Evolutionary conservation across 257 asterid species (phyloP).

Genomic region (Solanum medicagineum): DNA sequence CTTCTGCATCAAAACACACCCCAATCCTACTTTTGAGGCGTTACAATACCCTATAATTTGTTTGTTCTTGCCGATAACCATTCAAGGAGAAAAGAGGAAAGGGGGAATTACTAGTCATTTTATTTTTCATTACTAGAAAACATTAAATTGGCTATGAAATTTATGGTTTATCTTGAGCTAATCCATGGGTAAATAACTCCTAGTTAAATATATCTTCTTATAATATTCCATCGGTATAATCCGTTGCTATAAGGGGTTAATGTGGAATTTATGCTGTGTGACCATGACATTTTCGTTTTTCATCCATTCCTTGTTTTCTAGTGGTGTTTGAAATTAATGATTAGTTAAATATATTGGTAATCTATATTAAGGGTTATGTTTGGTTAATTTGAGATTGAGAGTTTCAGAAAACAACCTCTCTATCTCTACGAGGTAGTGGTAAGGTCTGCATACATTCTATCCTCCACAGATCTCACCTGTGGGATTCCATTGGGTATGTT

Average conservation of each 20-base stretch:
- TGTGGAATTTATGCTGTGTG: background rate
- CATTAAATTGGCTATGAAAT: background rate
- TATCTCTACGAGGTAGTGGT: too few species aligned
- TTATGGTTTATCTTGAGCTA: background rate
- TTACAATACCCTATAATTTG: background rate
- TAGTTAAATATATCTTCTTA: background rate
- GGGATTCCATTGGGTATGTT: too few species aligned
- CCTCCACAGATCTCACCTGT: too few species aligned
- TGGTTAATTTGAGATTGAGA: background rate
- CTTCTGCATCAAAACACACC: too few species aligned
- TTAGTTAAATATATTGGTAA: background rate
- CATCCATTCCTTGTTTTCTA: background rate
- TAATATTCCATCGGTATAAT: background rate
- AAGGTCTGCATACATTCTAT: too few species aligned
- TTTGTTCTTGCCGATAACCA: too few species aligned
- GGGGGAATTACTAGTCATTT: background rate
- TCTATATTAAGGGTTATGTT: background rate
- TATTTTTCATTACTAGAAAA: background rate
- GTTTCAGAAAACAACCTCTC: too few species aligned
- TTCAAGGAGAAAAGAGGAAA: background rate
- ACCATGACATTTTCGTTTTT: background rate
- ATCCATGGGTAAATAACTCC: background rate
- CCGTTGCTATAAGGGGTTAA: background rate
- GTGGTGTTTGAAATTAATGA: background rate
- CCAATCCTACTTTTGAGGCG: too few species aligned